Evolutionary conservation across 2,329 filamentous ascomycete species (phyloP), one percentile per base, ranked within the genome.

Genomic region (Aspergillus costaricaensis): DNA sequence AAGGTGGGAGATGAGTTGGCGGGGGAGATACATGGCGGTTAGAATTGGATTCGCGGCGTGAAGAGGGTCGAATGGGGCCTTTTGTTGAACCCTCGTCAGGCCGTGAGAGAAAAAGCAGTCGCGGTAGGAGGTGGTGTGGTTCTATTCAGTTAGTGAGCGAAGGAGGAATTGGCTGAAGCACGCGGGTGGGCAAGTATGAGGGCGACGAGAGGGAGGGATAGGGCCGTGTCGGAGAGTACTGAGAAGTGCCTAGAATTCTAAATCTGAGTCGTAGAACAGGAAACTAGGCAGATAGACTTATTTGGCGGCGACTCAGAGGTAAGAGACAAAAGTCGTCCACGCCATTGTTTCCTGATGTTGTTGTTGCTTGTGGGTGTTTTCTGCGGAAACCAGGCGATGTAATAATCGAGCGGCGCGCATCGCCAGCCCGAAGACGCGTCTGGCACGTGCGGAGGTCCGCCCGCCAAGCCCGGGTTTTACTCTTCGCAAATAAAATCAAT

Each of bases 11-110:
- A 98, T 90, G 65, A 96, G 85, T 66, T 86, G 85, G 67, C 95
- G 91, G 72, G 94, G 95, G 65, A 99, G 89, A 88, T 97, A 96
- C 95, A 99, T 99, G 76, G 72, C 70, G 65, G 32, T 14, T 36
- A 62, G 59, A 61, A 6, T 36, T 14, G 12, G 32, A 36, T 14
- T 36, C 32, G 32, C 61, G 67, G 65, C 62, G 15, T 19, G n/a
- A 14, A n/a, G 27, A 43, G 27, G 25, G 9, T 25, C 39, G 39
- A 32, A 25, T n/a, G 39, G 41, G 43, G 32, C 19, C 2, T 25
- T 10, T n/a, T 1, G 10, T 21, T 14, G 5, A 25, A 43, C 32
- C 15, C 32, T 25, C 23, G 17, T 36, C 32, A 36, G 12, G 14
- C 15, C 36, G 19, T 8, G 7, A 17, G 14, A 1, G 15, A 25